Evolutionary conservation across 2,329 filamentous ascomycete genomes (phyloP), one percentile per base, ranked within the genome.

Genomic region (Paraconiothyrium sp.): DNA sequence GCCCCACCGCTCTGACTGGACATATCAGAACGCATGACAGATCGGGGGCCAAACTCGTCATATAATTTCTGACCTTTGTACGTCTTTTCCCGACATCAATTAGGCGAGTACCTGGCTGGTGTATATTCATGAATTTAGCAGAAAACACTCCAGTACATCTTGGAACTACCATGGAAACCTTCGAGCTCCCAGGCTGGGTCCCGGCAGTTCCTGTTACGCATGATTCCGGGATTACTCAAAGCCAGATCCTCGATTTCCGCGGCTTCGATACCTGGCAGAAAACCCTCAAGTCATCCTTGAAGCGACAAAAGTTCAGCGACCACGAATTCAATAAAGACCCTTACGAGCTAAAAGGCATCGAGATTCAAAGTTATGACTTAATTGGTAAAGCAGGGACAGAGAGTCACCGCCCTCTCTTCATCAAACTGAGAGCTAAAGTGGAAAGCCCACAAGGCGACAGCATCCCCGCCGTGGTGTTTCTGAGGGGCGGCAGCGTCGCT

Each of bases 401-500:
- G 2, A 2, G 16, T 6, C 14, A 41, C 2, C 37, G 11, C 11
- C 37, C 37, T 16, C 37, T 41, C 37, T 87, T 87, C 65, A 64
- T 86, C 37, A 87, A 86, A 64, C 64, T 86, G 37, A 81, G 81
- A 61, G 82, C 83, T 1, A 76, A 82, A 8, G 79, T 87, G 11
- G 48, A 50, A 32, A 50, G 20, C 13, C 8, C 22, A 22, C n/a
- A 16, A 27, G 48, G 27, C 22, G 27, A 34, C 10, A n/a, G 11
- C 10, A 27, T 50, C 14, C 48, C 48, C 7, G 24, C 84, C 4
- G 81, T 82, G 47, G 81, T 85, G 4, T 86, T 86, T 65, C 71
- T 87, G 59, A 76, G 85, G 52, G 85, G 85, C 14, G 85, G 84
- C 9, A 85, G 84, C 74, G 83, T 87, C 3, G 84, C 79, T 8